Conservation (phyloP, 495 filamentous ascomycete species). For the Friedmanniomyces endolithicus region DNA sequence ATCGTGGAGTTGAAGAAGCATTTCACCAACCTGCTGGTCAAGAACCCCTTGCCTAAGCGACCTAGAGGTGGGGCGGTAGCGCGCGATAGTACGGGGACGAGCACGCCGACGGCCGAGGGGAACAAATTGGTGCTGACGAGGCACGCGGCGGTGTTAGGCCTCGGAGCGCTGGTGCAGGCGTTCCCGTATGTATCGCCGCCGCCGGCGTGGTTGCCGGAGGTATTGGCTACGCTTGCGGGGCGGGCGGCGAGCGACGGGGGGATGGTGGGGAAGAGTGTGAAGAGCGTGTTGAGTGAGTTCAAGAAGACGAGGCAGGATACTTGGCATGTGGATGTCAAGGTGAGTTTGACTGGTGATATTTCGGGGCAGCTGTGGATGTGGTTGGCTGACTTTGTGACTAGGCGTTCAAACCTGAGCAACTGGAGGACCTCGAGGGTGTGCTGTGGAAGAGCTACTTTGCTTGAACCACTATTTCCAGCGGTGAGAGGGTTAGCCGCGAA, state of each 20-base stretch:
- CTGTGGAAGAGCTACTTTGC: conserved; percentile 99
- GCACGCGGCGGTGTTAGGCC: conserved; percentile 83
- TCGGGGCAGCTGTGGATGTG: neutral
- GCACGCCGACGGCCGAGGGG: conserved; percentile 48
- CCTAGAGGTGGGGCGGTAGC: conserved; percentile 28
- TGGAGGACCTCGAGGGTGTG: conserved; percentile 91
- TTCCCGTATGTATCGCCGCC: conserved; percentile 94
- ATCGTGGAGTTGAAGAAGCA: conserved; percentile 61
- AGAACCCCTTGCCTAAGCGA: conserved; percentile 76
- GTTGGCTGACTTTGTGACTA: conserved; percentile 28
- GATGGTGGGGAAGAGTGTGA: conserved; percentile 94
- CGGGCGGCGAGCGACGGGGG: conserved; percentile 80
- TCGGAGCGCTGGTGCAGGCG: conserved; percentile 86
- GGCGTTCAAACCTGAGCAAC: conserved; percentile 84
- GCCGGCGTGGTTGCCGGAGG: conserved; percentile 85
- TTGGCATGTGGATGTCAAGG: conserved; percentile 96
- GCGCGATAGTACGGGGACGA: conserved; percentile 38
- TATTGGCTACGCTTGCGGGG: conserved; percentile 72
- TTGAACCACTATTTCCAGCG: conserved; percentile 25
- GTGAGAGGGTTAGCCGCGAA: neutral
- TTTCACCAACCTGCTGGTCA: conserved; percentile 62
- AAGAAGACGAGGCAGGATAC: conserved; percentile 99
- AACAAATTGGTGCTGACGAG: conserved; percentile 65
- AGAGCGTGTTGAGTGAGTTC: conserved; percentile 88
- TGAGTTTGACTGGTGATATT: conserved; percentile 30